These are phyloP conservation scores for Dispira simplex DNA, from an alignment of 192 early-diverging fungal species.

Conservation along the genomic window DNA sequence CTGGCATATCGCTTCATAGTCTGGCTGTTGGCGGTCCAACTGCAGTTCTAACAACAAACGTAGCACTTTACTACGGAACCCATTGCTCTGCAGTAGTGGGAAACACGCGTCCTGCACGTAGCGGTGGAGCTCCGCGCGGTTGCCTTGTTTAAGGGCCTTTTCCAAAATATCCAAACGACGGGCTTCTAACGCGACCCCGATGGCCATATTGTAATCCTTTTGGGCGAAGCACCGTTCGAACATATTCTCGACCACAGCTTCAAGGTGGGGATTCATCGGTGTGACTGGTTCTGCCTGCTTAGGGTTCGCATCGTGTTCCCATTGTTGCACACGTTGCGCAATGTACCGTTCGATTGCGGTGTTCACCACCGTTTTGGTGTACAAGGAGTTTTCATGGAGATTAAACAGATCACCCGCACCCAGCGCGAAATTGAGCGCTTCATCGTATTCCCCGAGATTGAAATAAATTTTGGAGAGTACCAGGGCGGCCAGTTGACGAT, in stretches of 20 bases:
- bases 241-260: slow-evolving; percentile 89
- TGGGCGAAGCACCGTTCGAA: slow-evolving; percentile 80
- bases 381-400: slow-evolving; percentile 62
- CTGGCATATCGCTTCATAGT: slow-evolving; percentile 84
- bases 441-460: slow-evolving; percentile 90
- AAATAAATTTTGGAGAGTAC: slow-evolving; percentile 98
- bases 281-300: slow-evolving; percentile 12
- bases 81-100: slow-evolving; percentile 66
- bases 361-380: slow-evolving; percentile 90
- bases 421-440: slow-evolving; percentile 89
- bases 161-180: slow-evolving; percentile 82
- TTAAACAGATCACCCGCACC: slow-evolving; percentile 87
- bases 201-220: slow-evolving; percentile 67
- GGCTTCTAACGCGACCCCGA: slow-evolving; percentile 93
- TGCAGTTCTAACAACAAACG: slow-evolving; percentile 29
- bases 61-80: slow-evolving; percentile 66
- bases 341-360: slow-evolving; percentile 86
- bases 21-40: slow-evolving; percentile 43
- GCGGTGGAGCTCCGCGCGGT: slow-evolving; percentile 52
- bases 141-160: slow-evolving; percentile 54
- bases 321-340: slow-evolving; percentile 28
- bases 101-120: slow-evolving; percentile 79
- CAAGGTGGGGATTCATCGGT: slow-evolving; percentile 61
- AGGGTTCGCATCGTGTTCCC: no score
- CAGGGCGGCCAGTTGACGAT: slow-evolving; percentile 81